Evolutionary conservation across 345 rosid species (phyloP).

Genomic region (Gossypium anomalum): DNA sequence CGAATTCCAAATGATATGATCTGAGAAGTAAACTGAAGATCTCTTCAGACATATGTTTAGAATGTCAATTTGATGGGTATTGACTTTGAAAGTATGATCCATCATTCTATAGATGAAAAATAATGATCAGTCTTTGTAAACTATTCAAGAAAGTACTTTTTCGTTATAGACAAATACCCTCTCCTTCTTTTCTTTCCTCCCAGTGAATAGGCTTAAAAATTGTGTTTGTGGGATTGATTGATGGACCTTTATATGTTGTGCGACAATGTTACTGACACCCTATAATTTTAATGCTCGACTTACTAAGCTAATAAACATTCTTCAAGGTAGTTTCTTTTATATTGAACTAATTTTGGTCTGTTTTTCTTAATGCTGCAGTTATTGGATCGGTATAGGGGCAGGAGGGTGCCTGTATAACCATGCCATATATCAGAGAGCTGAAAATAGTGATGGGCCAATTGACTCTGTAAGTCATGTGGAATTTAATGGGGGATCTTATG

Average conservation of each 20-base stretch:
- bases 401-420: slow-evolving; percentile 49
- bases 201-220: background rate
- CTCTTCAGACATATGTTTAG: background rate
- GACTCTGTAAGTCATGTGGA: slow-evolving; percentile 4
- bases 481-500: background rate
- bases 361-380: slow-evolving; percentile 35
- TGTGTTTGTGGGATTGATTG: background rate
- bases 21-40: background rate
- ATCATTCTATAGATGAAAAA: background rate
- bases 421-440: background rate
- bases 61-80: background rate
- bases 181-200: background rate
- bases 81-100: background rate
- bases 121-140: background rate
- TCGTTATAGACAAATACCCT: background rate
- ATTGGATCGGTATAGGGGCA: slow-evolving; percentile 49
- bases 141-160: background rate
- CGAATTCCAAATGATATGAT: background rate
- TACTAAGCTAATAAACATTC: background rate
- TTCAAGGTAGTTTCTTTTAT: too few species aligned
- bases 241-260: background rate
- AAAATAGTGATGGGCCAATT: background rate
- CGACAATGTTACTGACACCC: background rate
- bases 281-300: background rate
- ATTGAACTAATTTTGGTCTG: slow-evolving; percentile 1